Evolutionary conservation across 768 basidiomycete species (phyloP).

Genomic region (Termitomyces sp.): DNA sequence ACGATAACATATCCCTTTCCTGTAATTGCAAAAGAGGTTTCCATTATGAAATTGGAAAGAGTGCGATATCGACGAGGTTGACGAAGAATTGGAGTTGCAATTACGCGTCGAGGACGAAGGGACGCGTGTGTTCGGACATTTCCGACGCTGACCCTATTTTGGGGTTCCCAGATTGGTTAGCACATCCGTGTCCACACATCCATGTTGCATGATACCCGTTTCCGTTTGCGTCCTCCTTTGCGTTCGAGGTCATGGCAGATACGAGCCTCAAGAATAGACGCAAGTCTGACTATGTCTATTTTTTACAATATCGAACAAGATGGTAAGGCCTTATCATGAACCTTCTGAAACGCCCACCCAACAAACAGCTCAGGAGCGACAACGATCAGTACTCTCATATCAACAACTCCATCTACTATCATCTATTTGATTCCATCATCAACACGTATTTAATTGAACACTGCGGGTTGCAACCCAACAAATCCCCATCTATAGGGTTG

Average conservation of each 20-base stretch:
- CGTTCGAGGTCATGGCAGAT: constrained; percentile 4
- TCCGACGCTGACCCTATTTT: constrained; percentile 21
- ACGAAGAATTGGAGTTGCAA: constrained; percentile 6
- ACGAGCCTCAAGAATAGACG: constrained; percentile 33
- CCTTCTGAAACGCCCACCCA: neutral
- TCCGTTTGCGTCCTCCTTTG: neutral
- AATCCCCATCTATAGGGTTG: constrained; percentile 61
- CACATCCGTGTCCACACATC: neutral
- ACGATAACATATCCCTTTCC: constrained; percentile 94
- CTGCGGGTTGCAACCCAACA: constrained; percentile 53
- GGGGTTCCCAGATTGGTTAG: constrained; percentile 1
- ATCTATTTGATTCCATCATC: constrained; percentile 78
- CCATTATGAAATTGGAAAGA: constrained; percentile 48
- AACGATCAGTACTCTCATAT: constrained; percentile 84
- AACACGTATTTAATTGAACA: constrained; percentile 73
- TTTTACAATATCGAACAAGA: constrained; percentile 63
- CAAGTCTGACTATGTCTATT: constrained; percentile 56
- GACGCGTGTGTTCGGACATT: constrained; percentile 20
- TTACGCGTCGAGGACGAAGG: constrained; percentile 19
- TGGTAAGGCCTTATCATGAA: constrained; percentile 43
- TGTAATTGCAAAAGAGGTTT: constrained; percentile 85
- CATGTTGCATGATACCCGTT: no score
- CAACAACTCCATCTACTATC: constrained; percentile 81
- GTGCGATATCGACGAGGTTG: neutral
- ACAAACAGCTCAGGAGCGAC: constrained; percentile 57